Base-by-base conservation (phyloP, 192 early-diverging fungal genomes). In the Backusella westeae region DNA sequence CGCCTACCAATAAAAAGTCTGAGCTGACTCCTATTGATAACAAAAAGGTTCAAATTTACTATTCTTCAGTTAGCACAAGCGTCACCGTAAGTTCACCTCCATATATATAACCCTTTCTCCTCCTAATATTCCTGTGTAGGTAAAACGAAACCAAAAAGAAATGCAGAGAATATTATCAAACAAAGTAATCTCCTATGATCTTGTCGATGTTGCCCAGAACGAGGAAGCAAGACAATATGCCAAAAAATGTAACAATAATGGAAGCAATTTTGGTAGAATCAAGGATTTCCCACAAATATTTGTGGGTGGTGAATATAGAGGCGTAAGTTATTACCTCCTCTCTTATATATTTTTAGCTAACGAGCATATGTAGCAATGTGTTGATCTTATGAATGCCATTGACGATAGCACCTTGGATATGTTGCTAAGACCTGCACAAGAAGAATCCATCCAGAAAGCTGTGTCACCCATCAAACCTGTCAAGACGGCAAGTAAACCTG, bases 21-120 rank as follows among this genome's bases (percentile, higher is more conserved):
- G 52, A 46, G 17, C 29, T 78, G 10, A 72, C 67, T 42, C 78
- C 82, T 36, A 34, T 69, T 26, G 78, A 80, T 75, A 76, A 56
- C 19, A 83, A 76, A 34, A 74, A 80, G 34, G 79, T 88, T 6
- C 85, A 88, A 75, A 71, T 88, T 6, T 88, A 84, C 68, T 74
- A 80, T n/a, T 86, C 85, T 7, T 85, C 78, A 49, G 83, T 88
- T 44, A 86, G 87, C 44, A 82, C 78, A 34, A 88, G 84, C 38
- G 65, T 80, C 15, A 49, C 71, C 42, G 80, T 85, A 83, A 75
- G 70, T 49, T 5, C 32, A 32, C 32, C 2, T 32, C 32, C 32
- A 32, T 32, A 32, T 32, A 32, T 2, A n/a, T n/a, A 8, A 56
- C 6, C 10, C 8, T 38, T 38, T 39, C 38, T 12, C 2, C 10